Conservation (phyloP, 345 rosid genomes). For the Eutrema japonicum region DNA sequence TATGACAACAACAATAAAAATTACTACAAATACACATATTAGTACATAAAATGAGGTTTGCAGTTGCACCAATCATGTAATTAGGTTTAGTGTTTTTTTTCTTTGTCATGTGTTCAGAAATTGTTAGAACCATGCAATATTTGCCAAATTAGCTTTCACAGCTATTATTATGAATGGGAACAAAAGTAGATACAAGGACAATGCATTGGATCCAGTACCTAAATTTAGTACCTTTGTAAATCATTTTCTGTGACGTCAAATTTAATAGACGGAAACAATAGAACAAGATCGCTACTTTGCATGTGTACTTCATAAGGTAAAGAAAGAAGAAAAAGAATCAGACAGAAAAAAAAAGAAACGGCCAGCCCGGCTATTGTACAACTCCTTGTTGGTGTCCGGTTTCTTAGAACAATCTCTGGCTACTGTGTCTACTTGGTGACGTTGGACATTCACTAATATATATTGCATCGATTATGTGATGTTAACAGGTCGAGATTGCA, state of each 20-base stretch:
- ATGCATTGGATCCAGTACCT: slow-evolving; percentile 12
- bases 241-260: slow-evolving; percentile 12
- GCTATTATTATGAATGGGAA: slow-evolving; percentile 9
- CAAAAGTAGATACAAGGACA: slow-evolving; percentile 20
- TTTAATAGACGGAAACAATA: slow-evolving; percentile 4
- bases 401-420: neutral
- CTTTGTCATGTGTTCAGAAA: neutral
- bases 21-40: neutral
- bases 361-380: neutral
- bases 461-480: neutral
- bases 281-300: neutral
- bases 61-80: neutral
- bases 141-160: slow-evolving; percentile 12
- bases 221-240: slow-evolving; percentile 9
- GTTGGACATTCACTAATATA: slow-evolving; percentile 10
- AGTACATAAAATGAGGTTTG: neutral
- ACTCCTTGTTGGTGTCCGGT: slow-evolving; percentile 2
- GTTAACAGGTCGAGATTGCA: neutral
- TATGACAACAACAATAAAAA: neutral
- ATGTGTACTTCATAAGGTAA: neutral
- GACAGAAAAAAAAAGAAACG: neutral
- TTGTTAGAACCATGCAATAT: slow-evolving; percentile 20
- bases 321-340: neutral
- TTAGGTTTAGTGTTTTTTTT: neutral
- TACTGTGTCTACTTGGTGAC: slow-evolving; percentile 3